Evolutionary conservation across 2,329 filamentous ascomycete genomes (phyloP).

Genomic region (Ramichloridium luteum): DNA sequence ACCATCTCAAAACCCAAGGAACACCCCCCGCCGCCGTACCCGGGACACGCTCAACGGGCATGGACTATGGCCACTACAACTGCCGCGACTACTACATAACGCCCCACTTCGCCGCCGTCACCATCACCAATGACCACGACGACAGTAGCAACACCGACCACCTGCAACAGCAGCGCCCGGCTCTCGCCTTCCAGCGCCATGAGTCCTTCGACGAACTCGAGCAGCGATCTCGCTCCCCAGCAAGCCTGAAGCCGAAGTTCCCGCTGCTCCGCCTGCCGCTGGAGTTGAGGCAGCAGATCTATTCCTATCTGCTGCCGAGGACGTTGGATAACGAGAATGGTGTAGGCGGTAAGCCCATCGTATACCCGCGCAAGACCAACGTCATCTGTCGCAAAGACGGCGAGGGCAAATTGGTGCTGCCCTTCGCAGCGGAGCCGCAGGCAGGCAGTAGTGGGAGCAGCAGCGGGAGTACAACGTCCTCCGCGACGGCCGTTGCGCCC

Average conservation of each 20-base stretch:
- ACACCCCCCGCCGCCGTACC: background rate
- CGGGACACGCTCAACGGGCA: slow-evolving; percentile 9
- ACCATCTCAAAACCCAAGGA: background rate
- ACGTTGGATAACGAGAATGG: slow-evolving; percentile 20
- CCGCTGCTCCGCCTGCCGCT: slow-evolving; percentile 29
- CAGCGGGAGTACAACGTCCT: background rate
- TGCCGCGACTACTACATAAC: slow-evolving; percentile 26
- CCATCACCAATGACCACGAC: slow-evolving; percentile 6
- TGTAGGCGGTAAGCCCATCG: too few relatives aligned
- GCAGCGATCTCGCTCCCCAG: slow-evolving; percentile 21
- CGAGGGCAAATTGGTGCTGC: background rate
- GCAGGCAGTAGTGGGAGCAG: slow-evolving; percentile 10
- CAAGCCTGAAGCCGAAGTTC: slow-evolving; percentile 17
- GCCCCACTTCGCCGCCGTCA: slow-evolving; percentile 18
- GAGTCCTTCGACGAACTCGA: slow-evolving; percentile 23
- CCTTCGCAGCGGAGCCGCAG: slow-evolving; percentile 5
- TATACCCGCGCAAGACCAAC: too few relatives aligned
- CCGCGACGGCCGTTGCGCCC: background rate
- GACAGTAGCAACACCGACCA: background rate
- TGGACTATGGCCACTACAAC: slow-evolving; percentile 27
- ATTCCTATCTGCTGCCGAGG: slow-evolving; percentile 30
- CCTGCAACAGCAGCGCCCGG: slow-evolving; percentile 2
- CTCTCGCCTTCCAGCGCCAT: slow-evolving; percentile 13
- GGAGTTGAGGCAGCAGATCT: slow-evolving; percentile 34
- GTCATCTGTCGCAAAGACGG: slow-evolving; percentile 2